phyloP scores from a whole-genome alignment of 768 basidiomycete genomes.

The Pleurotus tuoliensis region DNA sequence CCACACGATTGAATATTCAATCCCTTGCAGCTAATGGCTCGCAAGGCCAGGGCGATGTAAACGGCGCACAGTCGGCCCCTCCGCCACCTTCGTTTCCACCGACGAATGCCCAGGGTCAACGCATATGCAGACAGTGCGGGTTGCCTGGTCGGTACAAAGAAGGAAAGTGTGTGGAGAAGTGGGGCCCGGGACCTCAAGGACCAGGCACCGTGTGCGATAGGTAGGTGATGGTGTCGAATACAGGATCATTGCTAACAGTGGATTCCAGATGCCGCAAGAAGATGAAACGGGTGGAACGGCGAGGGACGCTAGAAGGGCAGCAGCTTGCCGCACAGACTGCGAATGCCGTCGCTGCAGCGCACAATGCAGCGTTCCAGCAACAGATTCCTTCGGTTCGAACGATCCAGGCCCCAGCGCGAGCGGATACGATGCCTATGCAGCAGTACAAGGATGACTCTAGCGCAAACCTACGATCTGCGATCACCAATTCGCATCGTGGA shows the following conservation, averaged over 20 bases:
- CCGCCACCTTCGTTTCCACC: slow-evolving; percentile 33
- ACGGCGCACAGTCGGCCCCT: slow-evolving; percentile 11
- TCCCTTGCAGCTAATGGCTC: too few species aligned
- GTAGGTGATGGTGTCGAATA: slow-evolving; percentile 27
- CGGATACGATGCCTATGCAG: neutral
- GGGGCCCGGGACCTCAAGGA: slow-evolving; percentile 81
- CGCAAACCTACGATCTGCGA: slow-evolving; percentile 1
- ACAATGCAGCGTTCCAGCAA: slow-evolving; percentile 12
- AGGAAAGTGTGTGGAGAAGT: slow-evolving; percentile 83
- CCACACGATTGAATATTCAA: too few species aligned
- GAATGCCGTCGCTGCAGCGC: slow-evolving; percentile 10
- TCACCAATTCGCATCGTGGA: slow-evolving; percentile 3
- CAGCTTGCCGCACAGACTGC: slow-evolving; percentile 16
- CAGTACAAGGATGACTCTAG: neutral
- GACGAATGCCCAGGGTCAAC: slow-evolving; percentile 60
- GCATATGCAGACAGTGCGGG: slow-evolving; percentile 76
- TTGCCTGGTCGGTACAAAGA: slow-evolving; percentile 76
- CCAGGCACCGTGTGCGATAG: slow-evolving; percentile 83
- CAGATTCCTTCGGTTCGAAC: neutral
- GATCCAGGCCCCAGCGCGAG: neutral
- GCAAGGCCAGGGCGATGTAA: neutral
- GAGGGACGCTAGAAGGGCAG: slow-evolving; percentile 57
- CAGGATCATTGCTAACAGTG: neutral
- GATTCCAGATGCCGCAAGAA: slow-evolving; percentile 67
- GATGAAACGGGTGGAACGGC: slow-evolving; percentile 79